These are phyloP conservation scores for Sporormia fimetaria DNA, from an alignment of 495 filamentous ascomycete genomes.

Conservation along the genomic window DNA sequence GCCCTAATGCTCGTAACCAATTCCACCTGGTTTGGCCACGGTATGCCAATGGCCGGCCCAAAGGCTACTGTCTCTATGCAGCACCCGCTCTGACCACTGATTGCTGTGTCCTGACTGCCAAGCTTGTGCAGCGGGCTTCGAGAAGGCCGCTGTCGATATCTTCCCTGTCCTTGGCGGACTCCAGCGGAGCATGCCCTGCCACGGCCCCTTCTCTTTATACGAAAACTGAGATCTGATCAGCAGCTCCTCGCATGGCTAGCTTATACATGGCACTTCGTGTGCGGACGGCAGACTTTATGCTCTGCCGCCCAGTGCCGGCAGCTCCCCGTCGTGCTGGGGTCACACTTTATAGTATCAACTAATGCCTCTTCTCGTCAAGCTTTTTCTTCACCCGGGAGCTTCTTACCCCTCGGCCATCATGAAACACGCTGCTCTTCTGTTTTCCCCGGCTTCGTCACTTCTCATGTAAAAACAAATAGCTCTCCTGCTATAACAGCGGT, in stretches of 20 bases:
- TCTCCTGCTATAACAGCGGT: conserved; percentile 11
- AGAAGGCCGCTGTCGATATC: conserved; percentile 9
- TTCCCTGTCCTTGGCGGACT: neutral
- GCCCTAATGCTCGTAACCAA: conserved; percentile 1
- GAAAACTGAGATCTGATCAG: conserved; percentile 6
- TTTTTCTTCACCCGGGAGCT: neutral
- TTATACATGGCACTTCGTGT: conserved; percentile 9
- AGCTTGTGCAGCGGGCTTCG: conserved; percentile 9
- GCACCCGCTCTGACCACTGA: conserved; percentile 3
- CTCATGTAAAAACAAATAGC: conserved; percentile 12
- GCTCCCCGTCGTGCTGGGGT: conserved; percentile 9
- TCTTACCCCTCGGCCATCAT: conserved; percentile 6
- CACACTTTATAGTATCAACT: conserved; percentile 14
- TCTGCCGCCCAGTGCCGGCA: conserved; percentile 19
- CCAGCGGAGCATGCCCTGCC: conserved; percentile 4
- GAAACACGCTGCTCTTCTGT: conserved; percentile 9
- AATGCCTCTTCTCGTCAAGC: conserved; percentile 4
- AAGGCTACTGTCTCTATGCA: conserved; percentile 12
- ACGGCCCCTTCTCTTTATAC: conserved; percentile 13
- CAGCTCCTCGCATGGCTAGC: conserved; percentile 11
- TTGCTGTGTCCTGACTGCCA: conserved; percentile 12
- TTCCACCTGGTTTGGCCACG: conserved; percentile 5
- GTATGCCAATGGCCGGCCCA: conserved; percentile 15
- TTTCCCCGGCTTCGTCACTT: conserved; percentile 9
- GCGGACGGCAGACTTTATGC: conserved; percentile 6